Base-by-base conservation (phyloP, 495 filamentous ascomycete genomes). In the Aspergillus leporis region DNA sequence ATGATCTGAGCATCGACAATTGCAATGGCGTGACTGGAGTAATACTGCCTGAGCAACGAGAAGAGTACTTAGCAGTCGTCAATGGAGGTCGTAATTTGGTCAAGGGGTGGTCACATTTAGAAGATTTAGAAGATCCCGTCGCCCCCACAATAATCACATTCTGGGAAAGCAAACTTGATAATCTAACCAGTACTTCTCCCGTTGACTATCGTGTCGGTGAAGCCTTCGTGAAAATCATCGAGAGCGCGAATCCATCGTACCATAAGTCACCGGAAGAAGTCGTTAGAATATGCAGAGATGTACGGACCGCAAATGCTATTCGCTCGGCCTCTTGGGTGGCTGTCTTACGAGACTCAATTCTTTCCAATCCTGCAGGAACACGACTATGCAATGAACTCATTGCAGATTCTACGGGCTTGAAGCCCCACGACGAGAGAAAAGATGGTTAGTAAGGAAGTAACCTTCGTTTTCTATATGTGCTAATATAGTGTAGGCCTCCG, bases 41-140 rank as follows among this genome's bases (percentile, higher is more conserved):
- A 3, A 65, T 73, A 48, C 68, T 71, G 5, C 65, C 76, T 1
- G 82, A 86, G 25, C 66, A 78, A 31, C 82, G 87, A 45, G 74
- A 76, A 2, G 89, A 89, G 28, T 80, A 86, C 16, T 66, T 87
- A 40, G 81, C 87, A 3, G 78, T 89, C 48, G 73, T 91, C 19
- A 77, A 76, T 10, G 77, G 85, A 16, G 79, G 82, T 23, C 83
- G 83, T 30, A 74, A 66, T 14, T 62, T 87, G 14, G 71, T 92
- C 28, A 70, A 66, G n/a, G 63, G 70, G 13, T 80, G 84, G 61
- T 61, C 84, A 13, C 63, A 72, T 5, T 65, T 66, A 4, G 66
- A 64, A 41, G 59, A 66, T 5, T 65, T 66, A 4, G 66, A 64
- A 41, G 59, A 66, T 8, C 61, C 65, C 7, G 7, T 73, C 36